Percentiles rank a stretch among this genome's conserved stretches.
Evolutionary conservation across 2,329 filamentous ascomycete species (phyloP).

Genomic region (Paracoccidioides lutzii): DNA sequence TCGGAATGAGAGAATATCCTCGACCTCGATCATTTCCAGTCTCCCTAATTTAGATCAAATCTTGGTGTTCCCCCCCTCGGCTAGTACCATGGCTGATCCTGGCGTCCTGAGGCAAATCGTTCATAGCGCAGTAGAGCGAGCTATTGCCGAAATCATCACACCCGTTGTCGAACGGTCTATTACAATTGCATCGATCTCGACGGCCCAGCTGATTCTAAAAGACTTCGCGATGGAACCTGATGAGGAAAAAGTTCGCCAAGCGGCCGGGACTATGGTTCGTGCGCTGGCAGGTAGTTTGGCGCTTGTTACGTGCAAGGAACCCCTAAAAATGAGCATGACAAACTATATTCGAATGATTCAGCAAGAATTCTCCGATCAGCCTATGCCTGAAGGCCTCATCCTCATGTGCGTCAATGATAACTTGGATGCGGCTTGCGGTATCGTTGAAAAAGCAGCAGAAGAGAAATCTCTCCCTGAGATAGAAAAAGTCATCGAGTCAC

Average conservation of each 20-base stretch:
- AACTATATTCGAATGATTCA: constrained; percentile 91
- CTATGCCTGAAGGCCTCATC: constrained; percentile 84
- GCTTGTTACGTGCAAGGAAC: constrained; percentile 96
- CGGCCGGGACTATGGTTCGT: constrained; percentile 89
- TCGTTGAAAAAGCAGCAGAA: constrained; percentile 92
- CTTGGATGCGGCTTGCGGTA: constrained; percentile 78
- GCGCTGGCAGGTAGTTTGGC: constrained; percentile 86
- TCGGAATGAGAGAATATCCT: constrained; percentile 59
- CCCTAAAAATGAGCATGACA: constrained; percentile 86
- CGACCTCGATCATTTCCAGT: constrained; percentile 62
- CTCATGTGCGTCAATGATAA: constrained; percentile 99
- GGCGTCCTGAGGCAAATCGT: constrained; percentile 60
- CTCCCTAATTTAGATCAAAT: constrained; percentile 53
- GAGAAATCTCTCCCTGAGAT: constrained; percentile 89
- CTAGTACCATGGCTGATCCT: constrained; percentile 63
- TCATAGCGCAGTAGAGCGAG: constrained; percentile 70
- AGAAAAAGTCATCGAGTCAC: constrained; percentile 76
- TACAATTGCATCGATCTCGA: constrained; percentile 94
- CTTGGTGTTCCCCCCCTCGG: constrained; percentile 64
- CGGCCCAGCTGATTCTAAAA: constrained; percentile 87
- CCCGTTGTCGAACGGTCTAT: constrained; percentile 96
- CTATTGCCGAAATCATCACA: constrained; percentile 90
- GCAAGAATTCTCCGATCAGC: constrained; percentile 49
- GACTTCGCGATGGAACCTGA: constrained; percentile 91
- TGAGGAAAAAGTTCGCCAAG: constrained; percentile 70